Conservation (phyloP, 768 basidiomycete genomes). For the Tulasnella sp. region DNA sequence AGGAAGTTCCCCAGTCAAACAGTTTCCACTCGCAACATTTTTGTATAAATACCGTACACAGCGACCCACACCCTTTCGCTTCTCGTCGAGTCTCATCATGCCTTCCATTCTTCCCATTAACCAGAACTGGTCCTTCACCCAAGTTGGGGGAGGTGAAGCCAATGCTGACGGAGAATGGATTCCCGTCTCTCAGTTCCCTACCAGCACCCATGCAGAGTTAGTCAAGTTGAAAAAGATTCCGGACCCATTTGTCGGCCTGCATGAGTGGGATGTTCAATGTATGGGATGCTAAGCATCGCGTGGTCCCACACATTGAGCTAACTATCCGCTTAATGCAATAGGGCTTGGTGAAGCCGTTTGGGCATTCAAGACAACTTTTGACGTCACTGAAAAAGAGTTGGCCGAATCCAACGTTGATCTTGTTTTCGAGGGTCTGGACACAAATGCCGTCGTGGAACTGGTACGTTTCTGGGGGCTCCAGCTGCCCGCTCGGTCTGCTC, state of each 20-base stretch:
- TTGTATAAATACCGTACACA: not conserved
- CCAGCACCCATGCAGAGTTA: conserved; percentile 83
- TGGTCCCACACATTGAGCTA: not conserved
- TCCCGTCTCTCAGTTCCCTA: conserved; percentile 62
- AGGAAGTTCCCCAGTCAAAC: not conserved
- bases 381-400: conserved; percentile 51
- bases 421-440: conserved; percentile 88
- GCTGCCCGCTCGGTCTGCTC: not conserved
- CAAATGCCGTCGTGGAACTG: conserved; percentile 68
- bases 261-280: conserved; percentile 94
- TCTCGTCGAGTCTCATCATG: not conserved
- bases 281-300: conserved; percentile 32
- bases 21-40: not conserved
- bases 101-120: conserved; percentile 36
- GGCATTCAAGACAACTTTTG: conserved; percentile 71
- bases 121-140: conserved; percentile 62
- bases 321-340: conserved; percentile 36
- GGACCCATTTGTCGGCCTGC: conserved; percentile 65
- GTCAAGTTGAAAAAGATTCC: conserved; percentile 67
- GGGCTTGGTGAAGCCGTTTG: conserved; percentile 88
- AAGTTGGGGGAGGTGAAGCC: conserved; percentile 57
- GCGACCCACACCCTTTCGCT: not conserved
- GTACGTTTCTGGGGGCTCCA: conserved; percentile 42
- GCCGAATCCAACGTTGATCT: conserved; percentile 56
- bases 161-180: conserved; percentile 66